Evolutionary conservation across 139 green algal genomes (phyloP).

Genomic region (Volvox africanus): DNA sequence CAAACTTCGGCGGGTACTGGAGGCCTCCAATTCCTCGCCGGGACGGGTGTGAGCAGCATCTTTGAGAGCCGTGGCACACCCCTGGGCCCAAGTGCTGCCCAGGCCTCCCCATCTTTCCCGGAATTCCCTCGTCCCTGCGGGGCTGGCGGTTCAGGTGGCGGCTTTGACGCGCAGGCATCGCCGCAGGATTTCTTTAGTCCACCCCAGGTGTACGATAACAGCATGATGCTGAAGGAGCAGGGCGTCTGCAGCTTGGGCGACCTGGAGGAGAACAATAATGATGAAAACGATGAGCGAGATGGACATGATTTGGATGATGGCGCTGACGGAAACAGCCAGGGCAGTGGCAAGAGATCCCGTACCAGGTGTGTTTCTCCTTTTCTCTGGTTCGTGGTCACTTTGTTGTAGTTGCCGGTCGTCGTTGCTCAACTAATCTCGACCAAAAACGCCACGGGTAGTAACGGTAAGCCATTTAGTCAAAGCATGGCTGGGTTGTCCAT

Average conservation of each 20-base stretch:
- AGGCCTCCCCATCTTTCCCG: background rate
- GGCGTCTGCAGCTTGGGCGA: background rate
- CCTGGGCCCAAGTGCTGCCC: background rate
- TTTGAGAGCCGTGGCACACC: background rate
- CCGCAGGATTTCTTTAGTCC: constrained; percentile 15
- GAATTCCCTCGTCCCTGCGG: background rate
- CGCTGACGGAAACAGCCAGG: constrained; percentile 11
- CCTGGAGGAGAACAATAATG: background rate
- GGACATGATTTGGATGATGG: background rate
- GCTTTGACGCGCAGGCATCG: background rate
- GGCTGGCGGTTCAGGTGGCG: no score
- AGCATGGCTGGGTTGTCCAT: no score
- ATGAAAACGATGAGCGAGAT: background rate
- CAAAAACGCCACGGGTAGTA: no score
- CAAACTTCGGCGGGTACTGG: background rate
- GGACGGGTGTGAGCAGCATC: background rate
- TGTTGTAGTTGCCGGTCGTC: no score
- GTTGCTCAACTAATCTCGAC: no score
- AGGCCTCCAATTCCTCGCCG: background rate
- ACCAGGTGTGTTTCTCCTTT: constrained; percentile 19
- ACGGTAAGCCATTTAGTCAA: no score
- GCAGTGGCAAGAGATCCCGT: constrained; percentile 36
- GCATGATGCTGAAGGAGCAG: constrained; percentile 6
- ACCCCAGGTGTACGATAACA: constrained; percentile 40
- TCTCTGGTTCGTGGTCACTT: no score